Base-by-base conservation (phyloP, 1,284 basidiomycete genomes). In the Paramarasmius palmivorus region DNA sequence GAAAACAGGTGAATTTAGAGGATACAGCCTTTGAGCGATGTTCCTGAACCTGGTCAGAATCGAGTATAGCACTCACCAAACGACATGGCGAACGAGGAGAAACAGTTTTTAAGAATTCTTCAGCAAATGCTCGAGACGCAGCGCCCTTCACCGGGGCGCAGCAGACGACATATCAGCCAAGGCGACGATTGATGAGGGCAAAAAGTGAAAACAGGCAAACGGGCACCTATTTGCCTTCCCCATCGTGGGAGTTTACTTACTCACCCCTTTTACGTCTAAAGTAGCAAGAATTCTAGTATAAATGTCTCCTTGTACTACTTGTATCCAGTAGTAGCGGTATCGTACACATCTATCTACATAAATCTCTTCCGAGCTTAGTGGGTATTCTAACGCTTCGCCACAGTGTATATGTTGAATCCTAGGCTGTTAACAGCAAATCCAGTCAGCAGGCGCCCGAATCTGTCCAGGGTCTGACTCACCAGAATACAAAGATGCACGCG, bases 401-500 rank as follows among this genome's bases (percentile, higher is more conserved):
- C 74, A 53, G 82, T 72, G 63, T 90, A 88, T 50, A 92, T 82
- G 64, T 92, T 92, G 68, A 84, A 93, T 56, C 81, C 80, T 61
- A 93, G 71, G 65, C 90, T 92, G 67, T 14, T n/a, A n/a, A n/a
- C n/a, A 36, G 2, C 17, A 19, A 22, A 49, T 44, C 61, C 38
- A 61, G 26, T 44, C 14, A 35, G 34, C 40, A 36, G 10, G 50
- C 22, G 49, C 36, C 15, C 49, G 4, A 8, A 34, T 17, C 17
- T 32, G 19, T 19, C 49, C 14, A 3, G 49, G 38, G 7, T 14
- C 20, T 15, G 40, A 78, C 91, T 63, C 65, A 93, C 92, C 93
- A 95, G 69, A 96, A 93, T 23, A 89, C 74, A 73, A 95, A 93
- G 44, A 98, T 84, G 59, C 76, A 78, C n/a, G 78, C 69, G 12